Conservation (phyloP, 2,329 filamentous ascomycete species). For the Colletotrichum godetiae region DNA sequence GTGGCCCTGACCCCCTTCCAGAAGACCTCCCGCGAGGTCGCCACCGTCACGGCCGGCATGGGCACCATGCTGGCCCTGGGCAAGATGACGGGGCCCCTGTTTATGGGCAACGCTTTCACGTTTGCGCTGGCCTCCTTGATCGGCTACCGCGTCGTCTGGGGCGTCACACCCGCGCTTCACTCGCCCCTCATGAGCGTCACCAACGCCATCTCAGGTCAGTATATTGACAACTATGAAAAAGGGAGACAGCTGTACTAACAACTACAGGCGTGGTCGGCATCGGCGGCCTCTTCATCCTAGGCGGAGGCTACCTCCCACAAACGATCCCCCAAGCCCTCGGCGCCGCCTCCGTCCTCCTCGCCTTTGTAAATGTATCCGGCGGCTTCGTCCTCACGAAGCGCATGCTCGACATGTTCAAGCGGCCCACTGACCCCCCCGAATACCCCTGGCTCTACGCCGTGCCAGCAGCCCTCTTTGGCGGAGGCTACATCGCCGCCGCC, state of each 20-base stretch:
- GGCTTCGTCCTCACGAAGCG: conserved; percentile 93
- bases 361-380: conserved; percentile 89
- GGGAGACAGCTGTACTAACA: conserved; percentile 35
- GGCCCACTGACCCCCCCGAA: conserved; percentile 86
- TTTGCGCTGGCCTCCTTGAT: conserved; percentile 87
- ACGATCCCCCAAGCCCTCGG: conserved; percentile 85
- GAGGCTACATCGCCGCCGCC: conserved; percentile 83
- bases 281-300: conserved; percentile 89
- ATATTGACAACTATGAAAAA: no score
- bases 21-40: conserved; percentile 80
- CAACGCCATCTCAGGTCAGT: conserved; percentile 83
- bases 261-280: conserved; percentile 82
- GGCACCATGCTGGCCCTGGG: conserved; percentile 79
- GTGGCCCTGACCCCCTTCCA: conserved; percentile 85
- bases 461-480: conserved; percentile 81
- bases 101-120: conserved; percentile 90
- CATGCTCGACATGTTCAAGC: conserved; percentile 93
- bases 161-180: conserved; percentile 84
- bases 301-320: conserved; percentile 80
- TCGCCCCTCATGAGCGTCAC: conserved; percentile 93
- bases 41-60: conserved; percentile 81
- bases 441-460: conserved; percentile 89
- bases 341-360: conserved; percentile 82
- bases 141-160: conserved; percentile 90
- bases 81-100: conserved; percentile 83